Evolutionary conservation across 1,284 basidiomycete species (phyloP), one percentile per base, ranked within the genome.

Genomic region (Malassezia cuniculi): DNA sequence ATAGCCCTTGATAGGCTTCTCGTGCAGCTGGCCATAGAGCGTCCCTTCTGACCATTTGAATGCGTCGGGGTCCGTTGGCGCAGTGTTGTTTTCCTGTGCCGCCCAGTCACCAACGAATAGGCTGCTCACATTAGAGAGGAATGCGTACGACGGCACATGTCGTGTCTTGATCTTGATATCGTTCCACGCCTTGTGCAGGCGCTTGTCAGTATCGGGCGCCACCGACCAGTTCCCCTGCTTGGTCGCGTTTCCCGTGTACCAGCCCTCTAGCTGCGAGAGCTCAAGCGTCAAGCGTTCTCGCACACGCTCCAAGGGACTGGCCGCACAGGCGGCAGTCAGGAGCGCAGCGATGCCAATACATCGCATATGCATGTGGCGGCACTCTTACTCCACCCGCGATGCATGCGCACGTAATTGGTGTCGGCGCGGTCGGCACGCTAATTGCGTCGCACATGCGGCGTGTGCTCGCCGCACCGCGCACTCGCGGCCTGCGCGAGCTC

Each of bases 361-460:
- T n/a, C n/a, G n/a, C n/a, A n/a, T n/a, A n/a, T n/a, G n/a, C n/a
- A n/a, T n/a, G n/a, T n/a, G n/a, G n/a, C n/a, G n/a, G n/a, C n/a
- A n/a, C n/a, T n/a, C n/a, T n/a, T n/a, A n/a, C n/a, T n/a, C n/a
- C n/a, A n/a, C n/a, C n/a, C n/a, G n/a, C n/a, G 24, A 66, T 66
- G 63, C 52, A 58, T 9, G 60, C 61, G 36, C 63, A 66, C 40
- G 50, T 66, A 33, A 41, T 64, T 4, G 63, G 63, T 31, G 55
- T 63, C 6, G 63, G 63, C 25, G 51, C 57, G 22, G 54, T 64
- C 24, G 63, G 63, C 34, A 51, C 60, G 12, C 50, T 66, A 16
- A 42, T 66, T 18, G 60, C 59, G 14, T 55, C 58, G 34, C 63
- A 66, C 31, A 39, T 63, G 26, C 38, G 25, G 36, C 36, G 34